Evolutionary conservation across 805 yeast species (phyloP).

Genomic region (Ogataea polymorpha): DNA sequence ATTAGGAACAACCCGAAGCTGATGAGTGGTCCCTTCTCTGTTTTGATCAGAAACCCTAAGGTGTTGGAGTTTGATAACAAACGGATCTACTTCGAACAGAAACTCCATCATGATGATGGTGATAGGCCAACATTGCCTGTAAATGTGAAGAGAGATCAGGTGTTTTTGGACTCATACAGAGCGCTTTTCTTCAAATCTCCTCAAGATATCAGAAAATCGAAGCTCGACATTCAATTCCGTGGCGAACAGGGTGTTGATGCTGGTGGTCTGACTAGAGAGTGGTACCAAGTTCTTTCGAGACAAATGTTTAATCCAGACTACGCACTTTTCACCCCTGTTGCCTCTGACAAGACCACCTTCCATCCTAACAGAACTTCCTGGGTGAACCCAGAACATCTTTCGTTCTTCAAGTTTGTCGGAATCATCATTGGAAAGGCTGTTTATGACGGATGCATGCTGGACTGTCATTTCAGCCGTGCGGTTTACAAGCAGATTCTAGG

Average conservation of each 20-base stretch:
- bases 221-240: constrained; percentile 75
- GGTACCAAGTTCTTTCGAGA: constrained; percentile 91
- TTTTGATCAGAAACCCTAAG: constrained; percentile 82
- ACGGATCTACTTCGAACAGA: constrained; percentile 75
- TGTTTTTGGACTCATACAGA: constrained; percentile 86
- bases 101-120: constrained; percentile 50
- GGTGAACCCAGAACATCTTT: constrained; percentile 88
- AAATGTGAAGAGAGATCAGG: constrained; percentile 81
- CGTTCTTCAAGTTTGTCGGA: constrained; percentile 93
- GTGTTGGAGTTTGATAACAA: constrained; percentile 95
- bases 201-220: constrained; percentile 68
- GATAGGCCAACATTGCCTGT: constrained; percentile 50
- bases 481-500: constrained; percentile 87
- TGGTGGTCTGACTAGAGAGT: constrained; percentile 96
- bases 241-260: constrained; percentile 98
- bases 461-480: constrained; percentile 93
- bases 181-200: constrained; percentile 74
- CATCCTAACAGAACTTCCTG: constrained; percentile 93
- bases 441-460: constrained; percentile 78
- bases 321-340: constrained; percentile 87
- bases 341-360: constrained; percentile 88
- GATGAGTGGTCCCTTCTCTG: constrained; percentile 93
- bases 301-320: constrained; percentile 97
- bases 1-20: constrained; percentile 85
- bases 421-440: constrained; percentile 93